Evolutionary conservation across 331 rosid species (phyloP), one percentile per base, ranked within the genome.

Genomic region (Ulmus americana): DNA sequence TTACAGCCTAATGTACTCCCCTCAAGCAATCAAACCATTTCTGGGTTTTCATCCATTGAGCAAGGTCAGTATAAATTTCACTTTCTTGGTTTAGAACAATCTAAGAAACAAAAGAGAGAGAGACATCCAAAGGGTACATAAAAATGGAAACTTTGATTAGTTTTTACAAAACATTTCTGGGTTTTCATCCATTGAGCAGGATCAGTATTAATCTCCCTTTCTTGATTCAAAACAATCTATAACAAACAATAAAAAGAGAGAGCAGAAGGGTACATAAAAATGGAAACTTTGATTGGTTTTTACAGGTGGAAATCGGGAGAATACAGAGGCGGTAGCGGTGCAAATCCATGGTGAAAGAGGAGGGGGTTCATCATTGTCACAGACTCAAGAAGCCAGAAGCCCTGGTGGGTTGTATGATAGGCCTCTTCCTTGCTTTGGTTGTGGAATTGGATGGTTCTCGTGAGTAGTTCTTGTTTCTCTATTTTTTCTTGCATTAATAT

Each of bases 391-490:
- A 51, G 59, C 13, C 20, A 61, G 68, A 61, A 28, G 44, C 39
- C 64, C 68, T 15, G 60, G 35, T 47, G 79, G 79, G 50, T 6
- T 55, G 45, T 73, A 65, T 56, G 79, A 77, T 42, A 69, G 61
- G 59, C 76, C 76, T 47, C 79, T 64, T 39, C 6, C 76, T 3
- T 78, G 73, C 67, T 73, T 65, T 58, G 76, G 75, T 65, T 77
- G 82, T 54, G 77, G 77, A 69, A 70, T 74, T 67, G 77, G 80
- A 43, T 77, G 80, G 80, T 77, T 64, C 64, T 67, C 71, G 80
- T 74, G 42, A 69, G 76, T 74, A n/a, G 44, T 11, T 0, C 14
- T 59, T 63, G 8, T n/a, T 40, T 11, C 12, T 5, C 20, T 12
- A 7, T 41, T 50, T 20, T 44, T 55, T 15, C 47, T 52, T 13